Evolutionary conservation across 2,329 filamentous ascomycete genomes (phyloP).

Genomic region (Penicillium sp.): DNA sequence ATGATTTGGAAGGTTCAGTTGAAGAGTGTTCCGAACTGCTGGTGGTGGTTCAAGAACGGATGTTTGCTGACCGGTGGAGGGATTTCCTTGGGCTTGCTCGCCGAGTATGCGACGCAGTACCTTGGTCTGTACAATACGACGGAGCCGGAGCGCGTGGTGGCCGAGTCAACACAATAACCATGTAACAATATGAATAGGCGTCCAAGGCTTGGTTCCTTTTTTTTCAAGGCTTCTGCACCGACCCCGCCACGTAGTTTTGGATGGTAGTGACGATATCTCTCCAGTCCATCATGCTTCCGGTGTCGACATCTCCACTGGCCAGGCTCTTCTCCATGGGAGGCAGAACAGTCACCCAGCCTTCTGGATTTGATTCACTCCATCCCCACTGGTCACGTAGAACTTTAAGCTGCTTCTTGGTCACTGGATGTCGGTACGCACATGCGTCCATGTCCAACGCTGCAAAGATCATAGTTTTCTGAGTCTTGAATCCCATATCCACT

Average conservation of each 20-base stretch:
- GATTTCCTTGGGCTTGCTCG: slow-evolving; percentile 56
- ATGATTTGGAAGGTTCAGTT: slow-evolving; percentile 62
- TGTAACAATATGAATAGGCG: slow-evolving; percentile 6
- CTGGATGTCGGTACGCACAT: slow-evolving; percentile 83
- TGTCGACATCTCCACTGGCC: slow-evolving; percentile 81
- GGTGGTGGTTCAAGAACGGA: slow-evolving; percentile 65
- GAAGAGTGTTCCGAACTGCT: slow-evolving; percentile 58
- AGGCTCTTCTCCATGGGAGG: slow-evolving; percentile 72
- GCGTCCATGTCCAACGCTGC: slow-evolving; percentile 86
- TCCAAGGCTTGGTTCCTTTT: not conserved
- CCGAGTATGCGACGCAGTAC: slow-evolving; percentile 51
- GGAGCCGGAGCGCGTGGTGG: slow-evolving; percentile 1
- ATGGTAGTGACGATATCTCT: slow-evolving; percentile 67
- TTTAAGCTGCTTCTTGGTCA: slow-evolving; percentile 70
- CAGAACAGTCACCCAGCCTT: slow-evolving; percentile 69
- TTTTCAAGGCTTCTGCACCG: not conserved
- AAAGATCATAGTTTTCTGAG: slow-evolving; percentile 63
- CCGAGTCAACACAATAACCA: slow-evolving; percentile 8
- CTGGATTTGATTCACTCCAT: slow-evolving; percentile 36
- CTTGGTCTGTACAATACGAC: slow-evolving; percentile 29
- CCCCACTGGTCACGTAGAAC: slow-evolving; percentile 76
- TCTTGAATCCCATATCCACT: slow-evolving; percentile 48
- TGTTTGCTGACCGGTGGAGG: slow-evolving; percentile 62
- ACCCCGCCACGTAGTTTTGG: slow-evolving; percentile 44
- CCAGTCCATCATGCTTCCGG: slow-evolving; percentile 83